Evolutionary conservation across 2,329 filamentous ascomycete species (phyloP).

Genomic region (Chaetothyriales sp.): DNA sequence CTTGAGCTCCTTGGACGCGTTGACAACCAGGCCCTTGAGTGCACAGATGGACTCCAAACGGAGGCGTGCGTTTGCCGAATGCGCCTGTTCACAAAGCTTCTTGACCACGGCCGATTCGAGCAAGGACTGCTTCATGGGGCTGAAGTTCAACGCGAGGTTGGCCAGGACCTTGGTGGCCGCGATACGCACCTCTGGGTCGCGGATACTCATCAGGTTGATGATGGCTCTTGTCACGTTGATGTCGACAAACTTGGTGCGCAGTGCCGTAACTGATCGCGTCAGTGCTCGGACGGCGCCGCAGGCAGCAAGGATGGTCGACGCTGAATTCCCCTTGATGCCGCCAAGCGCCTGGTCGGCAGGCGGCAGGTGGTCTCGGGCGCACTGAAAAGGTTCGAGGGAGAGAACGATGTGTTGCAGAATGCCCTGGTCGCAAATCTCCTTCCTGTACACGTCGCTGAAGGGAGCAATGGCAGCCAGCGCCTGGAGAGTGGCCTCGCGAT

Average conservation of each 20-base stretch:
- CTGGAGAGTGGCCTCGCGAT: conserved; percentile 62
- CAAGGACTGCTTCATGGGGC: conserved; percentile 75
- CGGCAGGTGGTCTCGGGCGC: conserved; percentile 1
- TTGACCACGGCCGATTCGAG: conserved; percentile 60
- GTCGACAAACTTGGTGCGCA: conserved; percentile 79
- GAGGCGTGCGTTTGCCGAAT: conserved; percentile 63
- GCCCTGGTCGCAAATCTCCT: conserved; percentile 69
- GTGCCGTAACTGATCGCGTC: conserved; percentile 67
- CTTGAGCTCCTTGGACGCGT: conserved; percentile 57
- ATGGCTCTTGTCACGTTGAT: conserved; percentile 66
- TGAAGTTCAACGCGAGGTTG: conserved; percentile 78
- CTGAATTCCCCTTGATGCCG: conserved; percentile 50
- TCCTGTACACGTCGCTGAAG: conserved; percentile 71
- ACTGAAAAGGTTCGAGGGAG: conserved; percentile 51
- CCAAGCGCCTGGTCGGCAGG: background rate
- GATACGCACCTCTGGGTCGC: conserved; percentile 65
- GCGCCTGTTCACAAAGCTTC: conserved; percentile 69
- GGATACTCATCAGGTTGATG: conserved; percentile 59
- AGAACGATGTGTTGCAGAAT: conserved; percentile 70
- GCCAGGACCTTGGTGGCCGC: conserved; percentile 72
- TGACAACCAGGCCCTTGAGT: conserved; percentile 74
- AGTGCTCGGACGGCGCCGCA: conserved; percentile 71
- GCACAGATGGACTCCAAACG: conserved; percentile 84
- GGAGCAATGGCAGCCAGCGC: conserved; percentile 71
- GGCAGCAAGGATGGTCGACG: conserved; percentile 66